phyloP scores from a whole-genome alignment of 805 yeast genomes.

The Wickerhamomyces pijperi region DNA sequence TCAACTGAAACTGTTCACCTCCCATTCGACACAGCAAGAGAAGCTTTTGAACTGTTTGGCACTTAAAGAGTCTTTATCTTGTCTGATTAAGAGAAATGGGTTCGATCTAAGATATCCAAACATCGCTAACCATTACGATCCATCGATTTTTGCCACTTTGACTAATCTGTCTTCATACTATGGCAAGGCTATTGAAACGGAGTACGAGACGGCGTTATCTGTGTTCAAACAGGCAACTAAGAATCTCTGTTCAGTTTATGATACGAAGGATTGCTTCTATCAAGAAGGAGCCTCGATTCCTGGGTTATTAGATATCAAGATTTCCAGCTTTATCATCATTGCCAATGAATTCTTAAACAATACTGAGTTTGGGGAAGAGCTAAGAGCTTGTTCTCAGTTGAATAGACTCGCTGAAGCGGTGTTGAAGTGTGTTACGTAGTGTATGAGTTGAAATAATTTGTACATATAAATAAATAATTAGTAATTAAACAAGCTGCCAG shows the following conservation, averaged over 20 bases:
- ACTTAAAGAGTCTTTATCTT: slow-evolving; percentile 7
- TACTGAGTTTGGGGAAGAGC: slow-evolving; percentile 1
- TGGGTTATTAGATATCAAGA: slow-evolving; percentile 20
- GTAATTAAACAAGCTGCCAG: no score
- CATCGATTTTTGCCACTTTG: slow-evolving; percentile 1
- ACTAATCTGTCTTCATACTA: slow-evolving; percentile 3
- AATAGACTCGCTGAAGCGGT: slow-evolving; percentile 10
- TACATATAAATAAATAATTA: no score
- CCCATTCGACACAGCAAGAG: background rate
- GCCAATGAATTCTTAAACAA: slow-evolving; percentile 11
- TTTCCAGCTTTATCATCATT: slow-evolving; percentile 22
- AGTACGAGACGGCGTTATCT: slow-evolving; percentile 11
- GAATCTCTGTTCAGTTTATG: slow-evolving; percentile 16
- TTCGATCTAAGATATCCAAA: slow-evolving; percentile 27
- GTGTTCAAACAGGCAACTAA: slow-evolving; percentile 15
- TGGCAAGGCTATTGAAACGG: slow-evolving; percentile 6
- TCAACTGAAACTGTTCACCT: slow-evolving; percentile 17
- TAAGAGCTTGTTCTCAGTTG: slow-evolving; percentile 6
- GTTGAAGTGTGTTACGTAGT: slow-evolving; percentile 5
- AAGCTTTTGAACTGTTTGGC: slow-evolving; percentile 6
- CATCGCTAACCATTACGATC: slow-evolving; percentile 10
- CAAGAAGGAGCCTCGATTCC: slow-evolving; percentile 13
- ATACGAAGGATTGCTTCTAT: no score
- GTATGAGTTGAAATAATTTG: no score
- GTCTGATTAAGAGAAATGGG: slow-evolving; percentile 21